Base-by-base conservation (phyloP, 176 grass and related monocot species). In the Stipa capillata region DNA sequence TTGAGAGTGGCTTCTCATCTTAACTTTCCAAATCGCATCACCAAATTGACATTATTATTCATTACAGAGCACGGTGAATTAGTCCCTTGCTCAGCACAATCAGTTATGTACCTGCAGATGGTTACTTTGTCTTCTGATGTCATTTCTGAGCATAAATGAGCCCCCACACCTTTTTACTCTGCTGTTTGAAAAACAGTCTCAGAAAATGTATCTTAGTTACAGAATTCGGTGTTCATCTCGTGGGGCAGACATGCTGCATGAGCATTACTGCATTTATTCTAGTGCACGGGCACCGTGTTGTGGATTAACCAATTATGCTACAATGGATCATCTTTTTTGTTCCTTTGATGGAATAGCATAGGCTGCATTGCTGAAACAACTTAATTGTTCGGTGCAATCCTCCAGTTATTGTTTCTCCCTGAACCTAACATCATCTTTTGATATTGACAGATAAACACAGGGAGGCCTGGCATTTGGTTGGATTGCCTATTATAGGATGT, bases 1-100 rank as follows among this genome's bases (percentile, higher is more conserved):
- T 4, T 89, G 54, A 81, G 15, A 65, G 72, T 47, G 27, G 23
- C 23, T 85, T 81, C 44, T 48, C 53, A 31, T 70, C 77, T 76
- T 18, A 44, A 80, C 23, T 79, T 52, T 53, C 34, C 28, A 57
- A 80, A 80, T 71, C 60, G 37, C 35, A 36, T 74, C 81, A 45
- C 10, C 72, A 62, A 73, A 33, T 34, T 67, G 58, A 59, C 23
- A 51, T 62, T 51, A 17, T 32, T 18, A 55, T 75, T n/a, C 6
- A 10, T 70, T 64, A 27, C 63, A 64, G 63, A 51, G 39, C 53
- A 45, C 53, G 7, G 42, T 75, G 60, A 76, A 72, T 64, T 82
- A 8, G 11, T 54, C 37, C 35, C n/a, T 8, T 28, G 42, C 76
- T 54, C 61, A 21, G 76, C 69, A 69, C 69, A 79, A 74, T 29